These are phyloP conservation scores for Eucalyptus erythrocorys DNA, from an alignment of 345 rosid genomes.

Conservation along the genomic window DNA sequence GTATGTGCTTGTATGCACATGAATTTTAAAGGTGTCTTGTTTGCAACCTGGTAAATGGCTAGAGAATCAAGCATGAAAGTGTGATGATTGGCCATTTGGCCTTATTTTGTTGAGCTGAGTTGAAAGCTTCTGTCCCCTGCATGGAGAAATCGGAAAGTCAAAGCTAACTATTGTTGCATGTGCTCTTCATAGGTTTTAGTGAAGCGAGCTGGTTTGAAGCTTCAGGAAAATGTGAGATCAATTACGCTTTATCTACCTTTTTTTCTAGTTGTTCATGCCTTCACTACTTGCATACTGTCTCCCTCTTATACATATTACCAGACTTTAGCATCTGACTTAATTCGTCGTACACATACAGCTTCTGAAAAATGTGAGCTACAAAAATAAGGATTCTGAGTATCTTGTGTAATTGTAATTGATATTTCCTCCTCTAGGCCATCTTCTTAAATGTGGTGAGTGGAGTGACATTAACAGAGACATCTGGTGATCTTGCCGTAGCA, in stretches of 20 bases:
- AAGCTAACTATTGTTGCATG: neutral
- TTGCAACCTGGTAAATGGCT: neutral
- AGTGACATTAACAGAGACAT: conserved; percentile 63
- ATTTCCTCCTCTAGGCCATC: conserved; percentile 31
- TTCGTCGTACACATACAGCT: neutral
- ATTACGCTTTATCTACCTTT: neutral
- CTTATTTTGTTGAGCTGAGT: neutral
- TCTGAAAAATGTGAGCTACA: neutral
- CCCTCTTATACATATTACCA: neutral
- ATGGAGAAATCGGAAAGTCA: neutral
- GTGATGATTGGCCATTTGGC: neutral
- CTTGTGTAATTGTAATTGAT: neutral
- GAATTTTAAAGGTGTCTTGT: neutral
- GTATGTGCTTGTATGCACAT: neutral
- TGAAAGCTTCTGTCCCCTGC: neutral
- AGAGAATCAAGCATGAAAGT: neutral
- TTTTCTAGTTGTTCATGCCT: neutral
- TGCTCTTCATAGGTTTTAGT: conserved; percentile 49
- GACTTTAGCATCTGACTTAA: neutral
- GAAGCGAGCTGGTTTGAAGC: conserved; percentile 93
- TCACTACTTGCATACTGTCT: neutral
- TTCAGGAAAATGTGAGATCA: conserved; percentile 62
- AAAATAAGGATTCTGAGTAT: neutral
- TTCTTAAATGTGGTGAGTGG: conserved; percentile 85
- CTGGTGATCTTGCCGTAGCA: conserved; percentile 93